Percentiles rank a stretch among this genome's conserved stretches.
Conservation (phyloP, 1,139 yeast genomes). For the Debaryomycetaceae sp. region DNA sequence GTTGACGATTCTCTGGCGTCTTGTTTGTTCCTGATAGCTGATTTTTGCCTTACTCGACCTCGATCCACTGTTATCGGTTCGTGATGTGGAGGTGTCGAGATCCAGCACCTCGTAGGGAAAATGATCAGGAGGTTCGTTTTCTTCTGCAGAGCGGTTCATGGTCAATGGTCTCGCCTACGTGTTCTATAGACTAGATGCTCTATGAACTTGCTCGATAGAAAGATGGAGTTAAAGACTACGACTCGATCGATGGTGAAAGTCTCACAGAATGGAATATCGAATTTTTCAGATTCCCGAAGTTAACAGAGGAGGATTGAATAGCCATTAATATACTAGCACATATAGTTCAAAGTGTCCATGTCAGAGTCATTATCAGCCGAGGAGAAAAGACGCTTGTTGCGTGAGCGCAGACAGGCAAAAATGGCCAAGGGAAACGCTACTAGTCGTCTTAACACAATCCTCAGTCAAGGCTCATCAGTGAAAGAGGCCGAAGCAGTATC, state of each 20-base stretch:
- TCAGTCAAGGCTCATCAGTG: slow-evolving; percentile 41
- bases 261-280: too few relatives aligned
- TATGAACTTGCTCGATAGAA: too few relatives aligned
- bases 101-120: neutral
- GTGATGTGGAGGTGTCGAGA: neutral
- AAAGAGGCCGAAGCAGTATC: slow-evolving; percentile 28
- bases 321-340: too few relatives aligned
- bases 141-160: neutral
- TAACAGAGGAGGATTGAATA: too few relatives aligned
- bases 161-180: too few relatives aligned
- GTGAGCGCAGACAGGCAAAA: slow-evolving; percentile 72
- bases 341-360: slow-evolving; percentile 9
- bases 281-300: too few relatives aligned
- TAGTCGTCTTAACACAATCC: slow-evolving; percentile 49
- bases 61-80: neutral
- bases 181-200: too few relatives aligned
- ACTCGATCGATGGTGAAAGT: neutral
- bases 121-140: neutral
- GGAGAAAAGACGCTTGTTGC: slow-evolving; percentile 57
- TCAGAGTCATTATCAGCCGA: slow-evolving; percentile 43
- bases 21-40: slow-evolving; percentile 36
- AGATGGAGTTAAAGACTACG: neutral
- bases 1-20: slow-evolving; percentile 38
- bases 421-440: slow-evolving; percentile 57
- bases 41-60: slow-evolving; percentile 5